Conservation (phyloP, 1,284 basidiomycete genomes). For the Laetiporus sulphureus region DNA sequence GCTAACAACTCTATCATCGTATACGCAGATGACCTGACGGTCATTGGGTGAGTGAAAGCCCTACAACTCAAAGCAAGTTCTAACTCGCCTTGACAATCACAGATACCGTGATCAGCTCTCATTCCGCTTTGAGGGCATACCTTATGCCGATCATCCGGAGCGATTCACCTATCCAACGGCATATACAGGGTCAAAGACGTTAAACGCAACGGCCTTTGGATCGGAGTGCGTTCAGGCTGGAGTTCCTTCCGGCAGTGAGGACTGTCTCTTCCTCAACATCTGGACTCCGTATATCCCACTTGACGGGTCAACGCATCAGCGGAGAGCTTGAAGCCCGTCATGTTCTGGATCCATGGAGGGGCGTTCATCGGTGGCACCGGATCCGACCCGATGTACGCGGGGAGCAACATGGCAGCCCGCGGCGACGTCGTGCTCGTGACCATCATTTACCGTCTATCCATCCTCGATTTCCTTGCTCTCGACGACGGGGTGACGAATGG, state of each 20-base stretch:
- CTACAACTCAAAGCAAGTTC: neutral
- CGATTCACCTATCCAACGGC: slow-evolving; percentile 27
- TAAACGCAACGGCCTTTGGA: slow-evolving; percentile 26
- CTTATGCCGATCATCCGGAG: slow-evolving; percentile 25
- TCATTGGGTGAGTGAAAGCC: neutral
- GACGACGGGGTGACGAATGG: slow-evolving; percentile 31
- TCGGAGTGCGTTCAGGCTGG: slow-evolving; percentile 25
- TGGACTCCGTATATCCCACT: slow-evolving; percentile 32
- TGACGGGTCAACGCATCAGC: slow-evolving; percentile 9
- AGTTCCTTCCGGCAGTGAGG: slow-evolving; percentile 22
- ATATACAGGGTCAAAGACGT: slow-evolving; percentile 20
- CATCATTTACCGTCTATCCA: slow-evolving; percentile 39
- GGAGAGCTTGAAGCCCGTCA: slow-evolving; percentile 30
- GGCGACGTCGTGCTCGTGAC: slow-evolving; percentile 40
- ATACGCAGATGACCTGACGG: neutral
- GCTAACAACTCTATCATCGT: neutral
- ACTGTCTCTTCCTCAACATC: slow-evolving; percentile 38
- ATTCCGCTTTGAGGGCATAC: slow-evolving; percentile 32
- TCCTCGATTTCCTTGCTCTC: slow-evolving; percentile 35
- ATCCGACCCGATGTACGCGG: slow-evolving; percentile 20
- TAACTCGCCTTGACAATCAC: neutral
- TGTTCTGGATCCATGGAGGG: slow-evolving; percentile 40
- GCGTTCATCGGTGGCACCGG: slow-evolving; percentile 34
- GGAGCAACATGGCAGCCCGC: slow-evolving; percentile 31
- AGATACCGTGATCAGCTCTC: slow-evolving; percentile 28